A percentile compares a stretch with the other conserved stretches of the same genome.
Evolutionary conservation across 2,329 filamentous ascomycete species (phyloP).

Genomic region (Xylaria sp.): DNA sequence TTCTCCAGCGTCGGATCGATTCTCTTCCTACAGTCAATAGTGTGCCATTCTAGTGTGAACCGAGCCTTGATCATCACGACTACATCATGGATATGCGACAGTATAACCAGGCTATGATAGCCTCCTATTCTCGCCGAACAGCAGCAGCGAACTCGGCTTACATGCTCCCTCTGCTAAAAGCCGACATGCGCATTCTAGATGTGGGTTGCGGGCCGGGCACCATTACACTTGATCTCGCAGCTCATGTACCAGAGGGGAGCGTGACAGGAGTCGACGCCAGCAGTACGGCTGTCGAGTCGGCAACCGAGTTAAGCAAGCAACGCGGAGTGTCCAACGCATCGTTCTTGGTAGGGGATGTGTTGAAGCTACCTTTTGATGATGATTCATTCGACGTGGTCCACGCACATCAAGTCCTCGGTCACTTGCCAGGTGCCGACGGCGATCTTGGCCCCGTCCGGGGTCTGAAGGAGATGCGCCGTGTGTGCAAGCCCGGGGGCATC

Average conservation of each 20-base stretch:
- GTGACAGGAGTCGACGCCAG: conserved; percentile 29
- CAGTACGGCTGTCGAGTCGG: conserved; percentile 25
- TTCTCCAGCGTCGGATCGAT: background rate
- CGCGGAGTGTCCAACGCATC: conserved; percentile 23
- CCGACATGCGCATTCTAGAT: conserved; percentile 33
- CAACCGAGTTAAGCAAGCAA: conserved; percentile 10
- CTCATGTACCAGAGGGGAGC: conserved; percentile 26
- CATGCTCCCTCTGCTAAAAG: conserved; percentile 29
- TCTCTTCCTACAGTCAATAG: background rate
- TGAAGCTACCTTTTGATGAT: conserved; percentile 33
- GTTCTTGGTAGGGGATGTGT: conserved; percentile 25
- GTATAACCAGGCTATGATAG: conserved; percentile 31
- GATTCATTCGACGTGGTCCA: conserved; percentile 36
- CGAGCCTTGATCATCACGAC: background rate
- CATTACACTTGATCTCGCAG: conserved; percentile 32
- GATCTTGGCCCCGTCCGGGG: conserved; percentile 29
- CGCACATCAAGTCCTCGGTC: conserved; percentile 36
- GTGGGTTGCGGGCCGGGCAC: conserved; percentile 36
- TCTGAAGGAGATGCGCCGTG: conserved; percentile 37
- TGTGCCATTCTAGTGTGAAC: background rate
- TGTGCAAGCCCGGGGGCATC: conserved; percentile 36
- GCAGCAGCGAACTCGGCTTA: conserved; percentile 30
- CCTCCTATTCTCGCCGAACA: conserved; percentile 32
- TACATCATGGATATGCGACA: conserved; percentile 30
- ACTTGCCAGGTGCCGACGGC: conserved; percentile 20